phyloP scores from a whole-genome alignment of 176 grass and related monocot genomes.

The bread wheat (Triticum aestivum) region DNA sequence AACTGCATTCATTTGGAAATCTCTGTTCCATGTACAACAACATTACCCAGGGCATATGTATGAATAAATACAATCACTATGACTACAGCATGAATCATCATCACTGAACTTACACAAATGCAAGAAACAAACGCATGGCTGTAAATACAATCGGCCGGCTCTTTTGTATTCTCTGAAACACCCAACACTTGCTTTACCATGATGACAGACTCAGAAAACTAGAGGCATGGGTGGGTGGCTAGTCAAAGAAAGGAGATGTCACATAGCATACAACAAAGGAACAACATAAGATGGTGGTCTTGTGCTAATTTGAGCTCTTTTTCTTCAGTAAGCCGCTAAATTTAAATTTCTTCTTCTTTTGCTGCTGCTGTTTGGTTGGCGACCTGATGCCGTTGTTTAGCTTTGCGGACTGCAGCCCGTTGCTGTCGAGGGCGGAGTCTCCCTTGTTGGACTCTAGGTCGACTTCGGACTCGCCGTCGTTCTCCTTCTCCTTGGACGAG shows the following conservation, averaged over 20 bases:
- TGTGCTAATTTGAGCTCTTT: slow-evolving; percentile 62
- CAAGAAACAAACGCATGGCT: slow-evolving; percentile 12
- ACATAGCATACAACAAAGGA: slow-evolving; percentile 32
- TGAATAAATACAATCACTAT: slow-evolving; percentile 31
- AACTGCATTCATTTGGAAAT: not conserved
- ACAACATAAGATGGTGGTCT: slow-evolving; percentile 16
- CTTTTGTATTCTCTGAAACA: slow-evolving; percentile 43
- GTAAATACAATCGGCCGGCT: slow-evolving; percentile 34
- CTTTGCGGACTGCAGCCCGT: slow-evolving; percentile 29
- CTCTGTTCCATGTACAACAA: slow-evolving; percentile 12
- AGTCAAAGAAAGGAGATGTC: slow-evolving; percentile 44
- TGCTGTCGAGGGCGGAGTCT: slow-evolving; percentile 40
- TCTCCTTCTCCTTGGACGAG: slow-evolving; percentile 47
- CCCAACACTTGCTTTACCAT: slow-evolving; percentile 32
- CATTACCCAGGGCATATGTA: slow-evolving; percentile 13
- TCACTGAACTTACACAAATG: slow-evolving; percentile 30
- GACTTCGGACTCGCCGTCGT: slow-evolving; percentile 39
- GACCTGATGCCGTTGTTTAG: slow-evolving; percentile 32
- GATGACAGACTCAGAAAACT: slow-evolving; percentile 25
- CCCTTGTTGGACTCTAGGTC: slow-evolving; percentile 63
- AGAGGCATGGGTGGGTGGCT: slow-evolving; percentile 18
- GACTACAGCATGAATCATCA: slow-evolving; percentile 24
- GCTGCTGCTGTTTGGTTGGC: slow-evolving; percentile 55
- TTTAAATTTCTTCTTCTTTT: slow-evolving; percentile 86
- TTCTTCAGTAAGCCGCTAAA: slow-evolving; percentile 88